Percentiles rank a stretch among this genome's conserved stretches.
Conservation (phyloP, 768 basidiomycete species). For the Amanita subjunquillea region DNA sequence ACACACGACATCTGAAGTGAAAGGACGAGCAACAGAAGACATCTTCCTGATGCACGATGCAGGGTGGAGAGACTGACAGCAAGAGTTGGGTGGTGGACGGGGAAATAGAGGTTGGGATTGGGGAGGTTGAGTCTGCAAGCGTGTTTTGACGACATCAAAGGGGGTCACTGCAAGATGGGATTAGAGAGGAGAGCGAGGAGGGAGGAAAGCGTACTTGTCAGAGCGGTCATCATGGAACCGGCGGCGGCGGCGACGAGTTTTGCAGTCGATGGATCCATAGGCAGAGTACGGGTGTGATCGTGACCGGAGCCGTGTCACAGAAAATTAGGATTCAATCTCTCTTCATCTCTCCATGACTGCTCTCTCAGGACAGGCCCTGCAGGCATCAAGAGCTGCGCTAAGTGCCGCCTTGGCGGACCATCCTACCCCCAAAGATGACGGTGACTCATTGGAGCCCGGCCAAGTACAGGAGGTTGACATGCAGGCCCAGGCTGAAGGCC, state of each 20-base stretch:
- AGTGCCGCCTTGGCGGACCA: conserved; percentile 61
- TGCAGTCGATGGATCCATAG: conserved; percentile 68
- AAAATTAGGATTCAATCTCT: neutral
- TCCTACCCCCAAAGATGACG: conserved; percentile 21
- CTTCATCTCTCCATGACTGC: conserved; percentile 25
- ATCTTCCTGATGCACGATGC: conserved; percentile 61
- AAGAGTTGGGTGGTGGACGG: conserved; percentile 42
- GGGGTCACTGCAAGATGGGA: conserved; percentile 76
- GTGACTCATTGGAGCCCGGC: conserved; percentile 53
- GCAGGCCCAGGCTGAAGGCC: conserved; percentile 71
- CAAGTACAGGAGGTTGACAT: conserved; percentile 85
- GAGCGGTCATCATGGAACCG: conserved; percentile 71
- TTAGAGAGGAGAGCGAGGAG: neutral
- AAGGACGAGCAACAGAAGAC: conserved; percentile 58
- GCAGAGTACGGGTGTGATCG: neutral
- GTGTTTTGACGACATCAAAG: conserved; percentile 96
- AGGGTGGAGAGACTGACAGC: conserved; percentile 58
- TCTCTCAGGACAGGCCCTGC: conserved; percentile 56
- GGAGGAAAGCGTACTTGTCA: conserved; percentile 52
- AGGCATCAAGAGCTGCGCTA: conserved; percentile 74
- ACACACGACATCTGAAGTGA: conserved; percentile 60
- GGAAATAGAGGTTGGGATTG: conserved; percentile 39
- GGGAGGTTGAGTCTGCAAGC: conserved; percentile 86
- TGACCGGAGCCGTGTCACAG: neutral
- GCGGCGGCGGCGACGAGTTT: conserved; percentile 73